These are phyloP conservation scores for Cryptococcus sp. DNA, from an alignment of 1,284 basidiomycete genomes.

Conservation along the genomic window DNA sequence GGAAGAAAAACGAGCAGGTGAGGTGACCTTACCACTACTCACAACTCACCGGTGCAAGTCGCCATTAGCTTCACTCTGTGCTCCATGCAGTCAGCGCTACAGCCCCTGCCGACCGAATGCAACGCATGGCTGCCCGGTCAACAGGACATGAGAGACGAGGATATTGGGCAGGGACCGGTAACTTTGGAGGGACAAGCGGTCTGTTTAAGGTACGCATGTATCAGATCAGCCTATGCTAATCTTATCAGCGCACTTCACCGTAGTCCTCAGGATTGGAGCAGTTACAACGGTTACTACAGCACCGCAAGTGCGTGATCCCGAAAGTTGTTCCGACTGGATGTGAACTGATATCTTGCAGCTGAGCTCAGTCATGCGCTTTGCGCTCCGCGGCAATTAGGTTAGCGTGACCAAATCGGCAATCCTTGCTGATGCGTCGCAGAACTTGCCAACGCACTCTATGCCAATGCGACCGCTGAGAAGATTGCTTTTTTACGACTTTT, in stretches of 20 bases:
- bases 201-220: constrained; percentile 35
- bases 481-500: constrained; percentile 30
- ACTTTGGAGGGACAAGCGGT: constrained; percentile 1
- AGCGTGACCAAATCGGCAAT: background rate
- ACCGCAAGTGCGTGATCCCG: constrained; percentile 36
- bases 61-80: constrained; percentile 51
- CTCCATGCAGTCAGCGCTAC: constrained; percentile 44
- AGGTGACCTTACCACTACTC: background rate
- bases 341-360: constrained; percentile 20
- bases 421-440: constrained; percentile 21
- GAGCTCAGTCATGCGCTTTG: constrained; percentile 43
- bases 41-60: constrained; percentile 26
- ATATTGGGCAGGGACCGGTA: background rate
- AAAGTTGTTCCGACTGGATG: background rate
- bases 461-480: constrained; percentile 39
- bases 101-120: constrained; percentile 41
- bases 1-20: constrained; percentile 9
- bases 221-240: constrained; percentile 1
- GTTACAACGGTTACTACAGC: constrained; percentile 48
- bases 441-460: constrained; percentile 29
- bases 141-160: background rate
- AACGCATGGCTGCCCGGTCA: constrained; percentile 26
- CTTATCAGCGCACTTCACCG: constrained; percentile 46
- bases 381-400: constrained; percentile 32
- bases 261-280: constrained; percentile 52